phyloP scores from a whole-genome alignment of 192 early-diverging fungal species.

The Backusella liffmaniae region DNA sequence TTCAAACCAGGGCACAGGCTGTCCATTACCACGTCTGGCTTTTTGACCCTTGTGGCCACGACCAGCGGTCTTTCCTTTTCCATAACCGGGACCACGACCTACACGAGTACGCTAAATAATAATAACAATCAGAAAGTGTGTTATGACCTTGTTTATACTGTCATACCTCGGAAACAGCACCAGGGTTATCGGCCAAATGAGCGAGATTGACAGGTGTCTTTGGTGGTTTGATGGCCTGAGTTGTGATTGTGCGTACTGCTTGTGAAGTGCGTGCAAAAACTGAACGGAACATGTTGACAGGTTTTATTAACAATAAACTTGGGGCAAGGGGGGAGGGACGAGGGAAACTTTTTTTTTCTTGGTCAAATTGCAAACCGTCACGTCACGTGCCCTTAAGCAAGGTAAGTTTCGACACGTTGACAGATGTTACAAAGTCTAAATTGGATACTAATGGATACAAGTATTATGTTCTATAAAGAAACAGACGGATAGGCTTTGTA shows the following conservation, averaged over 20 bases:
- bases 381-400: background rate
- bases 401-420: background rate
- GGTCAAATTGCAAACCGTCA: background rate
- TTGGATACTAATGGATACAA: background rate
- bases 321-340: background rate
- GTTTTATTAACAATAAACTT: background rate
- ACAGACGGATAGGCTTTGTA: no score
- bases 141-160: background rate
- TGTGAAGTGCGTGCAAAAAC: background rate
- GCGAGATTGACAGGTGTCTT: constrained; percentile 27
- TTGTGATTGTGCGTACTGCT: constrained; percentile 12
- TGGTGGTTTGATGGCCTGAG: constrained; percentile 21
- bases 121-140: background rate
- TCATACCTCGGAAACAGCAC: constrained; percentile 38
- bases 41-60: constrained; percentile 92
- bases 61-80: constrained; percentile 88
- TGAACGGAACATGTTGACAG: constrained; percentile 12
- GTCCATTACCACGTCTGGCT: constrained; percentile 70
- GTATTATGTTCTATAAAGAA: no score
- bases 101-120: constrained; percentile 53
- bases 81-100: constrained; percentile 84
- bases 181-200: constrained; percentile 35
- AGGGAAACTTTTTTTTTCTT: background rate
- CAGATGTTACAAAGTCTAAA: background rate
- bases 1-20: constrained; percentile 83